phyloP scores from a whole-genome alignment of 2,329 filamentous ascomycete genomes.

The Calonectria multiphialidica region DNA sequence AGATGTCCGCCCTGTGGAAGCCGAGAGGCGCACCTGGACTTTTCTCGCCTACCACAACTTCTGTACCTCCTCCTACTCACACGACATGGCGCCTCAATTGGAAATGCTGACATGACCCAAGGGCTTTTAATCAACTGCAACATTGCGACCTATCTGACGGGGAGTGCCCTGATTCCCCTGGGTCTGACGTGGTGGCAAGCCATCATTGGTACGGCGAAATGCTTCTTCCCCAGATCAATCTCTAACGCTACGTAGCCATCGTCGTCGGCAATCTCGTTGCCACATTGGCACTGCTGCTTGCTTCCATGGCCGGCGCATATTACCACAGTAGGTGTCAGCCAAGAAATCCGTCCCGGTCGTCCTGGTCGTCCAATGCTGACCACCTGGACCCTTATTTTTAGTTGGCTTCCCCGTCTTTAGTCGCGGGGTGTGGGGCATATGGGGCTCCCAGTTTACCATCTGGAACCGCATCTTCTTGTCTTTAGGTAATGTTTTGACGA shows the following conservation, averaged over 20 bases:
- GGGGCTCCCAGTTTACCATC: conserved; percentile 56
- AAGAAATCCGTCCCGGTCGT: background rate
- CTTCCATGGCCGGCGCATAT: conserved; percentile 56
- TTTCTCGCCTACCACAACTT: conserved; percentile 58
- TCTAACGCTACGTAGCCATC: conserved; percentile 41
- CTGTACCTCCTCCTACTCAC: conserved; percentile 46
- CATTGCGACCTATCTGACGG: conserved; percentile 55
- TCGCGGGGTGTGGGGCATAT: conserved; percentile 55
- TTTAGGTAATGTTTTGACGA: conserved; percentile 48
- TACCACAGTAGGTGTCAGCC: conserved; percentile 51
- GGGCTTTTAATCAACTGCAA: conserved; percentile 62
- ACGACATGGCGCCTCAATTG: background rate
- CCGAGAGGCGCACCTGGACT: conserved; percentile 56
- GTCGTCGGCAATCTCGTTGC: conserved; percentile 54
- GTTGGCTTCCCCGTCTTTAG: conserved; percentile 55
- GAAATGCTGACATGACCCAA: conserved; percentile 30
- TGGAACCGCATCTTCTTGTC: conserved; percentile 57
- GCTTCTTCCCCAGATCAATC: background rate
- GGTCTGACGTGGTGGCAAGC: conserved; percentile 58
- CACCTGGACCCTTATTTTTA: conserved; percentile 22
- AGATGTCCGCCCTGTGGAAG: conserved; percentile 62
- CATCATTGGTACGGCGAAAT: conserved; percentile 49
- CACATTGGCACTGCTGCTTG: conserved; percentile 53
- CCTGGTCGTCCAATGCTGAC: background rate
- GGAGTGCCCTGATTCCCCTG: conserved; percentile 55